These are phyloP conservation scores for Cordyceps fumosorosea DNA, from an alignment of 2,329 filamentous ascomycete species.

Conservation along the genomic window DNA sequence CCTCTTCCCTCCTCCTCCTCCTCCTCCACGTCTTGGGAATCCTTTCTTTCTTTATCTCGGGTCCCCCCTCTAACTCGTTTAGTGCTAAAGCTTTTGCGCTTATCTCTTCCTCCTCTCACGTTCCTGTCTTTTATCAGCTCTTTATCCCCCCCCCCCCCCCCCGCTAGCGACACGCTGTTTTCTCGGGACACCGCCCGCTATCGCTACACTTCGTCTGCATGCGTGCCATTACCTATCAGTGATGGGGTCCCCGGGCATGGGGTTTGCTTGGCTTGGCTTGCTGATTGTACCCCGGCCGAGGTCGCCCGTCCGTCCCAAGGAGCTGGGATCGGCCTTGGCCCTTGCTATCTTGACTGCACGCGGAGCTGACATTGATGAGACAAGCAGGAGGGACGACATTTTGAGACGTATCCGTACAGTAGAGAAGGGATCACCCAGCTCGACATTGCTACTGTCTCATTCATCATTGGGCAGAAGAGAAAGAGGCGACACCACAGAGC, in stretches of 20 bases:
- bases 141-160: neutral
- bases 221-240: neutral
- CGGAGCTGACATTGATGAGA: neutral
- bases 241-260: neutral
- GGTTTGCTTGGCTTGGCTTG: neutral
- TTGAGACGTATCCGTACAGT: too few relatives aligned
- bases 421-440: neutral
- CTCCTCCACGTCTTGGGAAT: too few relatives aligned
- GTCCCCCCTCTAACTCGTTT: neutral
- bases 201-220: neutral
- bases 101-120: neutral
- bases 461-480: neutral
- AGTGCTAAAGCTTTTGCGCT: neutral
- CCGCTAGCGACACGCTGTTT: neutral
- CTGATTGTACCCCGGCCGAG: neutral
- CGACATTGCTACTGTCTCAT: slow-evolving; percentile 3
- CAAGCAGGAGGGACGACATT: neutral
- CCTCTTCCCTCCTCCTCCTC: neutral
- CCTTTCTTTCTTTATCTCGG: neutral
- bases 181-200: slow-evolving; percentile 3
- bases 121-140: neutral
- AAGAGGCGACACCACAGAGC: neutral
- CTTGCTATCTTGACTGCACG: neutral
- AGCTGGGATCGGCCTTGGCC: neutral
- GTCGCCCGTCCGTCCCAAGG: neutral